Conservation (phyloP, 1,284 basidiomycete species). For the Volvariella surrecta region DNA sequence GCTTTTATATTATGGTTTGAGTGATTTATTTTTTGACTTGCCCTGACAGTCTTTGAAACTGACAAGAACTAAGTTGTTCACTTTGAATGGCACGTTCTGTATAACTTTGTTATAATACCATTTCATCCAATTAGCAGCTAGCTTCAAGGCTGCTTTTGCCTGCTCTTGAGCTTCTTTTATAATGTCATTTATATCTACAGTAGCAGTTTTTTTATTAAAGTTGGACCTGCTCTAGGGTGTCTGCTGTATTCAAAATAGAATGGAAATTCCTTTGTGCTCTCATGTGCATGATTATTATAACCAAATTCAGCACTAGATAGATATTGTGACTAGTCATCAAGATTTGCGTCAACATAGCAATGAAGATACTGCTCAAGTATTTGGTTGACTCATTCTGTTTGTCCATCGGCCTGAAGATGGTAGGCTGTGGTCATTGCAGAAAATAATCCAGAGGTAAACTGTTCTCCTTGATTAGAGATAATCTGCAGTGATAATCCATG, state of each 20-base stretch:
- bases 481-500: slow-evolving; percentile 1
- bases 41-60: not conserved
- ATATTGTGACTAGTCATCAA: not conserved
- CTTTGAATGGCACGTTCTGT: not conserved
- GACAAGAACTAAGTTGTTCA: not conserved
- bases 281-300: slow-evolving; percentile 3
- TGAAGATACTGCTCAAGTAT: slow-evolving; percentile 1
- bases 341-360: not conserved
- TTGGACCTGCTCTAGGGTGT: slow-evolving; percentile 1
- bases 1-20: not conserved
- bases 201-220: not conserved
- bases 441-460: not conserved
- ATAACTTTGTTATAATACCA: too few species aligned
- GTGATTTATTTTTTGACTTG: not conserved
- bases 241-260: slow-evolving; percentile 1
- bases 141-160: not conserved
- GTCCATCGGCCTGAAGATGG: not conserved
- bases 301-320: not conserved
- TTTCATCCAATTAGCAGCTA: too few species aligned
- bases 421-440: not conserved
- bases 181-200: slow-evolving; percentile 1
- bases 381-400: slow-evolving; percentile 1
- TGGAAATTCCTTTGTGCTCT: not conserved
- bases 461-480: not conserved
- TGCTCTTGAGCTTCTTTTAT: slow-evolving; percentile 1